These are phyloP conservation scores for Gaertneriomyces semiglobifer DNA, from an alignment of 192 early-diverging fungal species.

Conservation along the genomic window DNA sequence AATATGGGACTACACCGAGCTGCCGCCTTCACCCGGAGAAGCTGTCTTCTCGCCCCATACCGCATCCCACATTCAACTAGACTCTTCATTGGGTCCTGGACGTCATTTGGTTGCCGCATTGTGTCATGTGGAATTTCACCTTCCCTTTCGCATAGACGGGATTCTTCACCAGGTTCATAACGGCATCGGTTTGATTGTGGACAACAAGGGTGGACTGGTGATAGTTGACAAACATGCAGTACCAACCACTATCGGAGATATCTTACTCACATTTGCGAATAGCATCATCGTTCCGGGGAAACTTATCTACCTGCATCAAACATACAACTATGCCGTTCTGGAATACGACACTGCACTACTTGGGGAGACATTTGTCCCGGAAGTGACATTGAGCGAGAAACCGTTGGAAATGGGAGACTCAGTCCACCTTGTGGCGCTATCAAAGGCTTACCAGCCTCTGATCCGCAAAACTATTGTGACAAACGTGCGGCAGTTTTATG, in stretches of 20 bases:
- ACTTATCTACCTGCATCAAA: constrained; percentile 76
- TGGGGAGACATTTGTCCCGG: constrained; percentile 57
- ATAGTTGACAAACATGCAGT: constrained; percentile 75
- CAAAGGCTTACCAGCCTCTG: constrained; percentile 41
- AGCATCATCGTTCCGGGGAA: constrained; percentile 78
- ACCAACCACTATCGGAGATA: constrained; percentile 72
- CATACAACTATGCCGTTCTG: constrained; percentile 79
- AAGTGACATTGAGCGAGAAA: constrained; percentile 20
- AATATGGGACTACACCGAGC: constrained; percentile 68
- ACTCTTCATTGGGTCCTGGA: constrained; percentile 59
- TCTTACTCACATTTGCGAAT: constrained; percentile 81
- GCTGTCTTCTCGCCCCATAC: constrained; percentile 63
- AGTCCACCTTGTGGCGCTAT: constrained; percentile 38
- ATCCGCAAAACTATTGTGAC: constrained; percentile 44
- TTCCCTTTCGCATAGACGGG: constrained; percentile 60
- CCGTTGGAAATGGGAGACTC: constrained; percentile 33
- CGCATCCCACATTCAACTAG: constrained; percentile 64
- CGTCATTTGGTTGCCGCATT: constrained; percentile 73
- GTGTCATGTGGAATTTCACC: constrained; percentile 75
- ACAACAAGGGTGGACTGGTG: constrained; percentile 71
- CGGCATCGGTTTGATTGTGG: constrained; percentile 49
- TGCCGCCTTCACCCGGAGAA: constrained; percentile 56
- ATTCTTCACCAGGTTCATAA: constrained; percentile 49
- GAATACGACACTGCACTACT: constrained; percentile 72
- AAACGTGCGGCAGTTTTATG: constrained; percentile 42